Evolutionary conservation across 148 eudicot genomes (phyloP).

Genomic region (Diospyros lotus): DNA sequence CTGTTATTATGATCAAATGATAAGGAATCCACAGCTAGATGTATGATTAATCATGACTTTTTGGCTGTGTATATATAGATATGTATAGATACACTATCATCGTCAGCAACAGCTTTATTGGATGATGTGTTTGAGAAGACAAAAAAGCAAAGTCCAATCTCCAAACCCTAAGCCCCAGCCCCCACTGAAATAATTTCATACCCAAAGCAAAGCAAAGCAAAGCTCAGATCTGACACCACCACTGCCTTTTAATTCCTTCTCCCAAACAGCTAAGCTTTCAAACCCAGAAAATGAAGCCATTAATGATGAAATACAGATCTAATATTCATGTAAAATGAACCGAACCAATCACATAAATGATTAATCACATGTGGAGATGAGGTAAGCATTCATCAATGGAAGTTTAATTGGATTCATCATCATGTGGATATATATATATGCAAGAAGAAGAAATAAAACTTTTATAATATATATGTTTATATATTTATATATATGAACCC

Average conservation of each 20-base stretch:
- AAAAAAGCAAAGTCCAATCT: conserved; percentile 13
- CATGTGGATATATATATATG: no score
- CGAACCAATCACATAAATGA: no score
- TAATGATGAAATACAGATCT: background rate
- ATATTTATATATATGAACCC: background rate
- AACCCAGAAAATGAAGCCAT: background rate
- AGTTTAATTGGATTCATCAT: no score
- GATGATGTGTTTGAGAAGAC: conserved; percentile 19
- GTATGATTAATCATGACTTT: no score
- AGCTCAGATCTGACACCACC: conserved; percentile 18
- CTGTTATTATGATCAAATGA: conserved; percentile 21
- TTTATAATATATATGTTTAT: no score
- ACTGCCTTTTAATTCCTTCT: background rate
- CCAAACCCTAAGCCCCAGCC: background rate
- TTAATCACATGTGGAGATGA: no score
- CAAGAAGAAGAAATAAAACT: no score
- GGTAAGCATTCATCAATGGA: no score
- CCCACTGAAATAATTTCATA: conserved; percentile 16
- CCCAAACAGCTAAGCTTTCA: background rate
- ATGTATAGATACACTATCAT: background rate
- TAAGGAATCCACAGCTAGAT: background rate
- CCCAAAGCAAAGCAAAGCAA: background rate
- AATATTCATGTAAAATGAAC: no score
- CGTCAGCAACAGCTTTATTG: conserved; percentile 18
- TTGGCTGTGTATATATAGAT: no score